A percentile compares a stretch with the other conserved stretches of the same genome.
phyloP scores from a whole-genome alignment of 106 monocot genomes.

The Dendrobium catenatum region DNA sequence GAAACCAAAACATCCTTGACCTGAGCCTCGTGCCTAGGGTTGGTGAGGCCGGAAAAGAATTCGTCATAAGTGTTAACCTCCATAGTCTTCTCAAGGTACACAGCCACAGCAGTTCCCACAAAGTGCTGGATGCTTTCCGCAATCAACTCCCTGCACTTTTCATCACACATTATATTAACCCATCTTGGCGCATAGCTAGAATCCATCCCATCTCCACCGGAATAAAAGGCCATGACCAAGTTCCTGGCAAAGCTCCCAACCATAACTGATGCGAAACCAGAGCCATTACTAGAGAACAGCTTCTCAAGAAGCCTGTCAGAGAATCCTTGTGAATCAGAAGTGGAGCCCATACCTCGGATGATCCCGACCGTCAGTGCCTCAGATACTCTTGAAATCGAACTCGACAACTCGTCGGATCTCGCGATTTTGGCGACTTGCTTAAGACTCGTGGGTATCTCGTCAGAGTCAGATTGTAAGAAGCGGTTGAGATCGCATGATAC shows the following conservation, averaged over 20 bases:
- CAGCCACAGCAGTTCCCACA: conserved; percentile 57
- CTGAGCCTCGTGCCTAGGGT: conserved; percentile 61
- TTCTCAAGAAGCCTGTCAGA: conserved; percentile 44
- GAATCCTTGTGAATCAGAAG: conserved; percentile 9
- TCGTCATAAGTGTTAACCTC: conserved; percentile 62
- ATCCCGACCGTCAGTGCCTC: conserved; percentile 59
- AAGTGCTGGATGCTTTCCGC: conserved; percentile 50
- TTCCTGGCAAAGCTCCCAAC: conserved; percentile 62
- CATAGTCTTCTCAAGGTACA: conserved; percentile 76
- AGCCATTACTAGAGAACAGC: conserved; percentile 44
- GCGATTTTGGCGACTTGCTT: conserved; percentile 58
- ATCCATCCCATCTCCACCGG: neutral
- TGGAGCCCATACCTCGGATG: conserved; percentile 21
- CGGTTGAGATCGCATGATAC: conserved; percentile 52
- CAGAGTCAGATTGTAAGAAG: conserved; percentile 64
- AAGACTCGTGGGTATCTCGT: conserved; percentile 52
- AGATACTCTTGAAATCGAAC: conserved; percentile 39
- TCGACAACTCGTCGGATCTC: conserved; percentile 41
- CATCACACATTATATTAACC: conserved; percentile 33
- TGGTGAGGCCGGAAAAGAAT: conserved; percentile 61
- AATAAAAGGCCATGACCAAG: conserved; percentile 35
- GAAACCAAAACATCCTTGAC: conserved; percentile 66
- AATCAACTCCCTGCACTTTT: conserved; percentile 34
- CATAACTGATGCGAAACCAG: conserved; percentile 48
- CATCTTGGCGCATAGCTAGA: conserved; percentile 16